Evolutionary conservation across 805 yeast species (phyloP), one percentile per base, ranked within the genome.

Genomic region (Yamadazyma tumulicola): DNA sequence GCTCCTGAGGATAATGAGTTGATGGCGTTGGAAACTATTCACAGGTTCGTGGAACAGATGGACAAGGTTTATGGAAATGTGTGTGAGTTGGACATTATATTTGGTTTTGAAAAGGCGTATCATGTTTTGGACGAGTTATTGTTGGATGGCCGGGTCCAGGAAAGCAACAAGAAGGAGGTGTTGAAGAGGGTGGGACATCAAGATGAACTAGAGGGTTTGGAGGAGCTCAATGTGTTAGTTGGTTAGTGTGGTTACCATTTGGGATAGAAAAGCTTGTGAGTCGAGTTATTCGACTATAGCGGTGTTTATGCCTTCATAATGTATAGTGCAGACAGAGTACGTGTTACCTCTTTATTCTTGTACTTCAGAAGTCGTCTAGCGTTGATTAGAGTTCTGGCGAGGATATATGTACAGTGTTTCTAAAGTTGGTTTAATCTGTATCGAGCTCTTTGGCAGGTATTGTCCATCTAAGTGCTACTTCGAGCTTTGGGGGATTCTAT

Each of bases 11-110:
- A 85, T 52, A 93, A 93, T 57, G 98, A 93, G 56, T 69, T 93
- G 43, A 61, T 86, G 35, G 80, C 94, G 1, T 67, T 93, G 37
- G 98, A 93, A 52, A 67, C 84, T 12, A 81, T 93, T 33, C 98
- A 93, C 57, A 71, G 97, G 41, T 93, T 81, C 56, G 98, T 93
- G 26, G 98, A 93, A 58, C 88, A 86, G 45, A 87, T 93, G 96
- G 98, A 93, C 66, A 82, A 84, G 48, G 79, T 88, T 40, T 93
- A 86, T 55, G 97, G 96, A 9, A 91, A 87, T 52, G 98, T 93
- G 12, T 88, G 97, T 61, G 98, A 93, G 57, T 69, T 93, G 50
- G 98, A 93, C 62, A 93, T 93, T 43, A 93, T 93, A 32, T 93
- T 93, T 74, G 93, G 94, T 52, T 93, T 93, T 63, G 85, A 85